Percentiles rank a stretch among this genome's conserved stretches.
Conservation (phyloP, 2,329 filamentous ascomycete genomes). For the Scedosporium dehoogii region DNA sequence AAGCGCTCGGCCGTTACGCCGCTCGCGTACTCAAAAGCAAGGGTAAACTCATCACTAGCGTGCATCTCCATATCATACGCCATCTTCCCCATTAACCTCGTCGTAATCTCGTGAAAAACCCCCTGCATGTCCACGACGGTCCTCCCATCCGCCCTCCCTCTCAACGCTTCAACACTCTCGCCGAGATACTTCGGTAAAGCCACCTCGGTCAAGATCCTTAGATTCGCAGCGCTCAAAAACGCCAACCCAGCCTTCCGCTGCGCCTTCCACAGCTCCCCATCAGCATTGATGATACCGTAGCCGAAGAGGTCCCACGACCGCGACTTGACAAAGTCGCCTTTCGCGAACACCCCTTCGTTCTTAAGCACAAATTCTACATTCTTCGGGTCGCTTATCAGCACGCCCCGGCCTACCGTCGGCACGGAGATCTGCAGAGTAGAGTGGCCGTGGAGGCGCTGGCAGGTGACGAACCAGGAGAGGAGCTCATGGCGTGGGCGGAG, state of each 20-base stretch:
- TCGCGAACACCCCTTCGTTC: constrained; percentile 49
- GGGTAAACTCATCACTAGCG: constrained; percentile 47
- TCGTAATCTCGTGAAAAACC: constrained; percentile 55
- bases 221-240: constrained; percentile 48
- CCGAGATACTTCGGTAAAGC: constrained; percentile 45
- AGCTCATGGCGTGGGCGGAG: constrained; percentile 49
- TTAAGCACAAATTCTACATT: constrained; percentile 55
- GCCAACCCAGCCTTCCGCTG: constrained; percentile 52
- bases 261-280: constrained; percentile 52
- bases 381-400: constrained; percentile 51
- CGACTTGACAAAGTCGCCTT: constrained; percentile 51
- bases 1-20: constrained; percentile 51
- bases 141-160: constrained; percentile 15
- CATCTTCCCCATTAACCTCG: constrained; percentile 57
- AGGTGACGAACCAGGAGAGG: constrained; percentile 52
- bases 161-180: constrained; percentile 23
- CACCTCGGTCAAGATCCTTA: constrained; percentile 45
- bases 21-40: constrained; percentile 53
- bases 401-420: constrained; percentile 50
- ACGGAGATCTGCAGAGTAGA: constrained; percentile 55
- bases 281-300: constrained; percentile 57
- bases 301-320: constrained; percentile 55
- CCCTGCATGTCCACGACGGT: constrained; percentile 43
- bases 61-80: constrained; percentile 62
- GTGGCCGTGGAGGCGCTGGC: constrained; percentile 43